Evolutionary conservation across 441 rosid genomes (phyloP), one percentile per base, ranked within the genome.

Genomic region (Viola pubescens): DNA sequence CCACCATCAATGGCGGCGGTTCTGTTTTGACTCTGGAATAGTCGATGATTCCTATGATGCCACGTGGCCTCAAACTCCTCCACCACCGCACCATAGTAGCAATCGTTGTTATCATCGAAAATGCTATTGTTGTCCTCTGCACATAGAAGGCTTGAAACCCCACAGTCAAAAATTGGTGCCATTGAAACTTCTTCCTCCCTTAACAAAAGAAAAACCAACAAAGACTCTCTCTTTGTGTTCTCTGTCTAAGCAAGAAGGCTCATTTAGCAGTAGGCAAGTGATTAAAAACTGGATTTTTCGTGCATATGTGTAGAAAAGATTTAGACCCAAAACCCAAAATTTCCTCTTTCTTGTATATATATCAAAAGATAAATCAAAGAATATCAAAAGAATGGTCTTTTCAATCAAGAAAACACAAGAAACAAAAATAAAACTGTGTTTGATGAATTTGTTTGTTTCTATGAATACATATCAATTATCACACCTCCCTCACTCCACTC

Each of bases 81-180:
- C 59, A 60, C 63, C 37, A 42, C 59, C 52, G 57, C 46, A 67
- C 58, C 72, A 44, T 48, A 59, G 45, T 26, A 26, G 34, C 34
- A 26, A 26, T 13, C 58, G 37, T 74, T 80, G 56, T 70, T 74
- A 49, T 80, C 82, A 65, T 68, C 76, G 62, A 83, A 77, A 54
- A 83, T 69, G 49, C 78, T 61, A 59, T 40, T 50, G 50, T 70
- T 63, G 52, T 79, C 89, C 51, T 83, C 92, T 11, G 70, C 76
- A 48, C 92, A 86, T 37, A 83, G 71, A 54, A 86, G 84, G 70
- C 83, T 73, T 38, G 86, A 77, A 66, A 69, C 69, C 12, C 61
- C 76, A 57, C 64, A 63, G 64, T 85, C 91, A 72, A 80, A 80
- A 77, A 81, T 81, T 9, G 87, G 81, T 52, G 83, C 87, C 91